Base-by-base conservation (phyloP, 306 rosid species). In the Citrullus colocynthis region DNA sequence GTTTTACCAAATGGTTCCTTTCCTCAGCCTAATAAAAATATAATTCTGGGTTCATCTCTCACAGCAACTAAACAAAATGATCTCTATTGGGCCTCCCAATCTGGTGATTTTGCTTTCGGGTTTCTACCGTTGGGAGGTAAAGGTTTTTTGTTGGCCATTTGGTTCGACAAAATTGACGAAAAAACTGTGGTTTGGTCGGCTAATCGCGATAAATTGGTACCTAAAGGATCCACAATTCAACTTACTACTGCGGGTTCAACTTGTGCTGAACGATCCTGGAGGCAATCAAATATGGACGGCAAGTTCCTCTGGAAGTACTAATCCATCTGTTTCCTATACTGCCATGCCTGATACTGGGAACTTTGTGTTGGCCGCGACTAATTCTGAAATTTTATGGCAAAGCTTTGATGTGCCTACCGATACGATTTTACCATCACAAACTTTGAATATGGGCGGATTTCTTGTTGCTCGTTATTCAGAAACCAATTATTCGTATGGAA, bases 351-450 rank as follows among this genome's bases (percentile, higher is more conserved):
- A 90, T 71, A 78, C 37, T 2, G 90, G 95, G 0, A 90, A 90
- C 81, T 86, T 92, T 14, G 88, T 88, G 66, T 65, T 91, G 74
- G 77, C 49, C 4, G 56, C 71, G 37, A 4, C 5, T 0, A 9
- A 37, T 15, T 78, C 85, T 1, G 14, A 9, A 5, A 0, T 6
- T 67, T 62, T 83, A 32, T 92, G 96, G 96, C 67, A 85, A 75
- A 90, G 96, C 78, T 92, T 92, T 60, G 48, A 78, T 0, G 9
- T 59, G 11, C 91, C 91, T 20, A 87, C 96, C 0, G 93, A 90
- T 76, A 90, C 96, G 0, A 79, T 92, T 70, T 81, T 92, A 59
- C 96, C 95, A 5, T 70, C 80, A 36, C 90, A 90, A 74, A 54
- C 62, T 14, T 4, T 92, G 17, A 39, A 9, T 9, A 21, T 0